Base-by-base conservation (phyloP, 345 rosid genomes). In the Arabidopsis thaliana region DNA sequence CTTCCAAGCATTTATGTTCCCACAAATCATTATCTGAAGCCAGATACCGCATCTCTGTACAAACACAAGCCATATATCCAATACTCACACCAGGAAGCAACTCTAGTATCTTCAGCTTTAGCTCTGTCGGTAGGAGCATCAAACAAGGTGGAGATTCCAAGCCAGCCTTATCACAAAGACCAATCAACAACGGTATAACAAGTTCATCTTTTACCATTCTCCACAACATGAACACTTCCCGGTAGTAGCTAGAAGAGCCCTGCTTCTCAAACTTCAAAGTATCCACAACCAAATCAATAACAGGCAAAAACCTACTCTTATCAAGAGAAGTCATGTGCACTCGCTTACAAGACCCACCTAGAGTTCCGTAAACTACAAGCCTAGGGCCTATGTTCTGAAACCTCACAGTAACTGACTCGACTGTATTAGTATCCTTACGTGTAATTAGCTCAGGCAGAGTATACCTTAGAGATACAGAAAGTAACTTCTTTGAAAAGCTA, bases 181-280 rank as follows among this genome's bases (percentile, higher is more conserved):
- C 87, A 11, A 87, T 87, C 71, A 86, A 71, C 80, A 91, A 77
- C 14, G 92, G 96, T 45, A 78, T 82, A 8, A 73, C 89, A 72
- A 91, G 80, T 28, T 84, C 85, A 72, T 93, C 93, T 73, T 91
- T 91, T 6, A 88, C 91, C 65, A 78, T 73, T 77, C 85, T 91
- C 97, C 93, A 93, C 36, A 87, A 87, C 78, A 85, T 69, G 23
- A 92, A 88, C 55, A 86, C 82, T 23, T 82, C 85, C 0, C 45
- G 10, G 52, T 71, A 48, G 0, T 41, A 22, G 10, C 61, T 61
- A 8, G 66, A 62, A 61, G 75, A 58, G 23, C 58, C 65, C 71
- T 66, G 65, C 13, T 37, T 64, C 2, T 69, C 79, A 72, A 8
- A 50, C 14, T 72, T 78, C 56, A 72, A 53, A 23, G 58, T 65